These are phyloP conservation scores for Marsdenia floribunda DNA, from an alignment of 257 asterid genomes.

Conservation along the genomic window DNA sequence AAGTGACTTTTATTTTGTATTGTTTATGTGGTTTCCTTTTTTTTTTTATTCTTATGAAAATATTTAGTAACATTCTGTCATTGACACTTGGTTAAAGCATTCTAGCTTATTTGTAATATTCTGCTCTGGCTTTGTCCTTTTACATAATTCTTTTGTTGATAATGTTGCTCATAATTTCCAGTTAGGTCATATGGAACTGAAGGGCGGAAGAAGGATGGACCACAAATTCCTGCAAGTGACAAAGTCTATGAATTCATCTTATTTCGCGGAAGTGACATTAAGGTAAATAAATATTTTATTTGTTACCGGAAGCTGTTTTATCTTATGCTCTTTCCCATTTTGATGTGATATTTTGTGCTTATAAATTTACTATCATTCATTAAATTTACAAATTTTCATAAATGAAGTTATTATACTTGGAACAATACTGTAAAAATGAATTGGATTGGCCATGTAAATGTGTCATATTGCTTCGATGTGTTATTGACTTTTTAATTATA, in stretches of 20 bases:
- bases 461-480: not conserved
- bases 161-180: constrained; percentile 22
- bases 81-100: not conserved
- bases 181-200: constrained; percentile 85
- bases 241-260: constrained; percentile 63
- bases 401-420: not conserved
- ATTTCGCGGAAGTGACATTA: constrained; percentile 79
- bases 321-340: not conserved
- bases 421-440: not conserved
- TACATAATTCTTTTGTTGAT: not conserved
- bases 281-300: constrained; percentile 33
- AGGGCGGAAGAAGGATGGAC: constrained; percentile 67
- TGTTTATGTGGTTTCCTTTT: not conserved
- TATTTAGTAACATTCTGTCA: not conserved
- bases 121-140: not conserved
- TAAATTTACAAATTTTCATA: not conserved
- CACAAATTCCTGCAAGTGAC: constrained; percentile 66
- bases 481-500: not conserved
- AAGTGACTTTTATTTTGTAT: not conserved
- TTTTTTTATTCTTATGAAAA: not conserved
- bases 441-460: not conserved
- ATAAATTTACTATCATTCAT: not conserved
- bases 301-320: not conserved
- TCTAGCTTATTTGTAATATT: not conserved
- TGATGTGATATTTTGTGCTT: not conserved